Conservation (phyloP, 2,329 filamentous ascomycete species). For the Diaporthe citrichinensis region DNA sequence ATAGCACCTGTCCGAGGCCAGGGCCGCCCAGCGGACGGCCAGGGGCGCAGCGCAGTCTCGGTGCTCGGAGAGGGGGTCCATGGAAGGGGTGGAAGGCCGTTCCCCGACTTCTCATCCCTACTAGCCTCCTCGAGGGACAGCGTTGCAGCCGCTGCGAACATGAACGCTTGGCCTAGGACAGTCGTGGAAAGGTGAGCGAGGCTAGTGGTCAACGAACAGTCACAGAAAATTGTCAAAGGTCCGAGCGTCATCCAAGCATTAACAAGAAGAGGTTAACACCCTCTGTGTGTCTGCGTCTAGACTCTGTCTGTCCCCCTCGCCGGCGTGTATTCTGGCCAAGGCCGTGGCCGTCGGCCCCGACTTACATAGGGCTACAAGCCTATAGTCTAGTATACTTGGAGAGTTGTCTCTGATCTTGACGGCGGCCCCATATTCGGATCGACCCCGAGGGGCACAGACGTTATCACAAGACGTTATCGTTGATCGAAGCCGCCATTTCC, state of each 20-base stretch:
- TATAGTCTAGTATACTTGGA: not conserved
- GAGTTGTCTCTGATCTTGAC: not conserved
- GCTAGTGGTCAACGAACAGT: constrained; percentile 19
- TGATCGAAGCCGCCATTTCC: not conserved
- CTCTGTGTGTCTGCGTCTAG: not conserved
- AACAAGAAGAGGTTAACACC: not conserved
- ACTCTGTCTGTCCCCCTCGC: not conserved
- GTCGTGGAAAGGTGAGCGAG: constrained; percentile 26
- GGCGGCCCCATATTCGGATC: constrained; percentile 18
- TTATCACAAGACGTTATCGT: not conserved
- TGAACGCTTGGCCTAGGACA: constrained; percentile 24
- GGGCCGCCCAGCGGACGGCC: constrained; percentile 6
- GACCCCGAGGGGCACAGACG: constrained; percentile 13
- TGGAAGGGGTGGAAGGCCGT: not conserved
- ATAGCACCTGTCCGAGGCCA: constrained; percentile 4
- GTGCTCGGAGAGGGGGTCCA: not conserved
- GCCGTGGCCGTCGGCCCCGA: constrained; percentile 14
- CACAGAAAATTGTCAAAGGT: not conserved
- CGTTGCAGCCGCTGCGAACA: constrained; percentile 24
- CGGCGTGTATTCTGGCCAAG: not conserved
- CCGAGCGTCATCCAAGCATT: constrained; percentile 9
- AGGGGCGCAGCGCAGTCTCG: not conserved
- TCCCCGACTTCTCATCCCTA: constrained; percentile 5
- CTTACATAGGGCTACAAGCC: constrained; percentile 11
- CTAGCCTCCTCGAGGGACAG: not conserved